Evolutionary conservation across 2,329 filamentous ascomycete species (phyloP).

Genomic region (Myriangium duriaei): DNA sequence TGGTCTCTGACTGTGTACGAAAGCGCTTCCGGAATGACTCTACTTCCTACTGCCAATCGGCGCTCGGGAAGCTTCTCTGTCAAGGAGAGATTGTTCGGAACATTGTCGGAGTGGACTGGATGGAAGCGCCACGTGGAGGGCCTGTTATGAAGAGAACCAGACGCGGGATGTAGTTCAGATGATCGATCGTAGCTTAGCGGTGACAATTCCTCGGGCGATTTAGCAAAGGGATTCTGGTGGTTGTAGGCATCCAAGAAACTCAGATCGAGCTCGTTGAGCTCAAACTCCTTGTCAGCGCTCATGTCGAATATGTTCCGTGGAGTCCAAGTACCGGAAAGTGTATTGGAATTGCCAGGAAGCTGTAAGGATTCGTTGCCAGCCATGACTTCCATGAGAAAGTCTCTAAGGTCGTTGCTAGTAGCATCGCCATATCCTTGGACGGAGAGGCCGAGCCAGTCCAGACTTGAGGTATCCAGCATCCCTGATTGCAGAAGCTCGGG

Average conservation of each 20-base stretch:
- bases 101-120: constrained; percentile 25
- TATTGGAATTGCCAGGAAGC: constrained; percentile 2
- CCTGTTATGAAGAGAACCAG: constrained; percentile 25
- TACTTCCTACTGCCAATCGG: constrained; percentile 25
- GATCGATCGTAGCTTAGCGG: constrained; percentile 14
- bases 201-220: constrained; percentile 18
- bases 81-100: constrained; percentile 28
- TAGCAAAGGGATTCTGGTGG: constrained; percentile 30
- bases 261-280: constrained; percentile 33
- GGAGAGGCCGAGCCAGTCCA: too few species aligned
- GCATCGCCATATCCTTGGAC: too few species aligned
- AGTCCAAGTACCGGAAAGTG: constrained; percentile 25
- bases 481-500: too few species aligned
- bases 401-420: constrained; percentile 8
- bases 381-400: constrained; percentile 12
- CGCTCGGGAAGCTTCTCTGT: constrained; percentile 26
- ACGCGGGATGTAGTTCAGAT: constrained; percentile 19
- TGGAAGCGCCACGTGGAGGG: constrained; percentile 34
- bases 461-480: too few species aligned
- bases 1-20: constrained; percentile 39
- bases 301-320: constrained; percentile 34
- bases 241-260: constrained; percentile 34
- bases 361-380: constrained; percentile 3
- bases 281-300: constrained; percentile 33
- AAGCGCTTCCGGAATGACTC: constrained; percentile 30